Conservation (phyloP, 306 rosid species). For the Prunus persica region Prunus_persica_NCBIv2 NC_034009.1:45570501-45571000, state of each 20-base stretch:
- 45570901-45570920: conserved; percentile 68
- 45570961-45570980: conserved; percentile 89
- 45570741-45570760: conserved; percentile 61
- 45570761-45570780: conserved; percentile 72
- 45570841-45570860: background rate
- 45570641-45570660: background rate
- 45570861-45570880: conserved; percentile 61
- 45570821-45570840: background rate
- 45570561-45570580: conserved; percentile 76
- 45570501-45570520: conserved; percentile 68
- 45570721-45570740: conserved; percentile 58
- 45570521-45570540: conserved; percentile 64
- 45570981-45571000: conserved; percentile 90
- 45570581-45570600: conserved; percentile 77
- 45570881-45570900: conserved; percentile 47
- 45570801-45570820: background rate
- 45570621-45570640: background rate
- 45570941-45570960: conserved; percentile 74
- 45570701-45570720: conserved; percentile 35
- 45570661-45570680: background rate
- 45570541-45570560: conserved; percentile 66
- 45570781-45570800: conserved; percentile 61
- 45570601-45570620: conserved; percentile 71
- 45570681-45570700: too few relatives aligned
- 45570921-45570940: conserved; percentile 61